Conservation (phyloP, 257 asterid genomes). For the Penstemon eatonii region DNA sequence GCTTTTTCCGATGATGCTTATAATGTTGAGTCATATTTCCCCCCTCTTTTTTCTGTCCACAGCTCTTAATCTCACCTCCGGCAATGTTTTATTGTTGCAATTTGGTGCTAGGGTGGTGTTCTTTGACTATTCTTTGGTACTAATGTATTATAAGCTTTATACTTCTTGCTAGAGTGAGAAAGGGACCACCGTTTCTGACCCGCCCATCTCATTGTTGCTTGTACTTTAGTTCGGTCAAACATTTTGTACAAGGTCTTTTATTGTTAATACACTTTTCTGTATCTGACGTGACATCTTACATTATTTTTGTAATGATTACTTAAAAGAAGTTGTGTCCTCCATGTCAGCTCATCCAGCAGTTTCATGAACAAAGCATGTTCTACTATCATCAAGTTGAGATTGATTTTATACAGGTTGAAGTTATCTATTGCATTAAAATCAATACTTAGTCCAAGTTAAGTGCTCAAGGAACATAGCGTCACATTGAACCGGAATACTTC, state of each 20-base stretch:
- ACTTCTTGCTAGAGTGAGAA: neutral
- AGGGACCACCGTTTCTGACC: neutral
- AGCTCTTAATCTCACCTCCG: neutral
- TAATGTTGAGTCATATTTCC: neutral
- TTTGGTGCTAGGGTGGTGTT: neutral
- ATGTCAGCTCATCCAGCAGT: neutral
- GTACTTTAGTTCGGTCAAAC: neutral
- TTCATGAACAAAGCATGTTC: neutral
- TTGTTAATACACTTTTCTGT: neutral
- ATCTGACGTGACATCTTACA: neutral
- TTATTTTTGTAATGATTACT: neutral
- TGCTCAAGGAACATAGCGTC: too few species aligned
- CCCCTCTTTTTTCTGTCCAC: neutral
- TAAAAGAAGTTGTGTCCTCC: neutral
- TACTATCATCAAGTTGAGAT: too few species aligned
- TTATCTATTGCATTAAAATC: too few species aligned
- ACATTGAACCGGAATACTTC: neutral
- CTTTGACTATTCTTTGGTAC: slow-evolving; percentile 9
- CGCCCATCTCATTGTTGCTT: neutral
- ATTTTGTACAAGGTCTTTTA: neutral
- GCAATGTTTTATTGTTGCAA: neutral
- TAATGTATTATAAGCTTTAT: slow-evolving; percentile 5
- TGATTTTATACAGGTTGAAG: neutral
- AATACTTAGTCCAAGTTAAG: too few species aligned
- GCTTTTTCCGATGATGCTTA: slow-evolving; percentile 1